Base-by-base conservation (phyloP, 192 early-diverging fungal species). In the Coemansia erecta region DNA sequence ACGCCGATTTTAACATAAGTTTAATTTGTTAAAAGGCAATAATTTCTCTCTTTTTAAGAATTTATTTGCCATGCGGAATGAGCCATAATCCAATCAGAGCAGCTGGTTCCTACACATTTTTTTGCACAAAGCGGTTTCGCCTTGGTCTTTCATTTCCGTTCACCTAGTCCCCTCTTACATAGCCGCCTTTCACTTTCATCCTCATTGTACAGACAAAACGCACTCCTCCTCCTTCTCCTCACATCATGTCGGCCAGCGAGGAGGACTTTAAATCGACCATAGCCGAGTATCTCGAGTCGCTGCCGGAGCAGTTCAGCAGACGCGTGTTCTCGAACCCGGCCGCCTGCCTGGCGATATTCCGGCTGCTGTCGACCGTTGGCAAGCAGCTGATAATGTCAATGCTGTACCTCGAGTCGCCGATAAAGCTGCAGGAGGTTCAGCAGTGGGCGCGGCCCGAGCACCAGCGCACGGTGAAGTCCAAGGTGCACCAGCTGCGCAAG, bases 301-400 rank as follows among this genome's bases (percentile, higher is more conserved):
- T 98, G 37, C 90, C 91, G 2, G 70, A 81, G 22, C 74, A 82
- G 58, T 93, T 88, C 26, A 86, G 92, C 65, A 83, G 87, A 23
- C 73, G 86, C 0, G 82, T 98, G 21, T 98, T 93, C 61, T 81
- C 86, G 35, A 90, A 92, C 47, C 93, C 95, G 10, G 91, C 94
- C 31, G 94, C 95, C 60, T 96, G 93, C 70, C 84, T 96, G 23
- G 93, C 92, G 19, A 89, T 95, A 41, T 91, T 96, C 50, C 83
- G 94, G 63, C 84, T 98, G 2, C 82, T 98, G 23, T 92, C 91
- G 24, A 85, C 88, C 28, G 77, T 96, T 4, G 89, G 89, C 31
- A 90, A 90, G 64, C 94, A 96, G 50, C 82, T 98, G 42, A 83
- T 95, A 44, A 91, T 94, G 87, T 86, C 92, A 6, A 84, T 96